phyloP scores from a whole-genome alignment of 1,139 yeast genomes.

The Casaregolazyma suthepensis region DNA sequence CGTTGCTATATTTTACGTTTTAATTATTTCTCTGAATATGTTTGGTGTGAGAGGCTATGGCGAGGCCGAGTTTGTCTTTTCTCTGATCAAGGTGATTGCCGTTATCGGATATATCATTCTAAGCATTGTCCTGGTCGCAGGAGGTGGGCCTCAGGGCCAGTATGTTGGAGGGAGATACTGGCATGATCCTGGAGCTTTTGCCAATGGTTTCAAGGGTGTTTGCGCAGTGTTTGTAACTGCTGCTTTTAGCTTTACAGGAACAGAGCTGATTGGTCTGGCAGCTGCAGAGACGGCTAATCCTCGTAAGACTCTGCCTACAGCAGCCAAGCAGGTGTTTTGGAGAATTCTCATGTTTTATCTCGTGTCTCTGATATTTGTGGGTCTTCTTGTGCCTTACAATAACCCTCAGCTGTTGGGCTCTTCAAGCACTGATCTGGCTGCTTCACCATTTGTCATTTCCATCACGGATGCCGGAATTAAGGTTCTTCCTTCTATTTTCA shows the following conservation, averaged over 20 bases:
- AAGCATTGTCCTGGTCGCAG: conserved; percentile 52
- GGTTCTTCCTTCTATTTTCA: conserved; percentile 64
- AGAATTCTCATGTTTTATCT: conserved; percentile 63
- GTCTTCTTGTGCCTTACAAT: conserved; percentile 59
- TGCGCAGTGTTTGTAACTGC: conserved; percentile 75
- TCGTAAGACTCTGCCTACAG: conserved; percentile 54
- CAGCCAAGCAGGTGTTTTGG: conserved; percentile 67
- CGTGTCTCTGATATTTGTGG: conserved; percentile 52
- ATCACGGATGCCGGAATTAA: conserved; percentile 51
- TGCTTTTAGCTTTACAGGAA: conserved; percentile 80
- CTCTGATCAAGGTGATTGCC: conserved; percentile 54
- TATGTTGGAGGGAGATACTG: conserved; percentile 61
- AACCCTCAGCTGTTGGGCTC: conserved; percentile 43
- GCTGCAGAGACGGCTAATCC: conserved; percentile 81
- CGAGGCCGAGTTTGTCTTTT: conserved; percentile 62
- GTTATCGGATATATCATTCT: conserved; percentile 57
- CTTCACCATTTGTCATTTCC: conserved; percentile 74
- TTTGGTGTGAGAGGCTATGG: conserved; percentile 73
- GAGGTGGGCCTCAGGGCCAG: conserved; percentile 53
- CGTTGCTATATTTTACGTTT: conserved; percentile 55
- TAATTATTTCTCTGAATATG: conserved; percentile 51
- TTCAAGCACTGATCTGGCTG: conserved; percentile 46
- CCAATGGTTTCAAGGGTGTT: conserved; percentile 68
- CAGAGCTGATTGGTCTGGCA: conserved; percentile 73
- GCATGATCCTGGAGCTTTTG: conserved; percentile 60